phyloP scores from a whole-genome alignment of 192 early-diverging fungal species.

The Coemansia sp. region DNA sequence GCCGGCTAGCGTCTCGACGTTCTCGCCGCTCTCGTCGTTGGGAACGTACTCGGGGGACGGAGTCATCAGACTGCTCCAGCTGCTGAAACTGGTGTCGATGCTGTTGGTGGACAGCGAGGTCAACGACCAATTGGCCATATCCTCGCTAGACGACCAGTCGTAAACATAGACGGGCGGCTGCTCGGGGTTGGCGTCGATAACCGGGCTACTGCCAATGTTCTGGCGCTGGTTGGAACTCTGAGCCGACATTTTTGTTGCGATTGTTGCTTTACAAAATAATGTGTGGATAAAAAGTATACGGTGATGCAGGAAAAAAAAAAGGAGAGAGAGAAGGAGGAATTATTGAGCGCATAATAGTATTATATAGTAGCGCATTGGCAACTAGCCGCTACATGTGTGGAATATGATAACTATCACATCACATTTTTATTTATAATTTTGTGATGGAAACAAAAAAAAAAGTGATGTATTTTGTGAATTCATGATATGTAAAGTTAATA shows the following conservation, averaged over 20 bases:
- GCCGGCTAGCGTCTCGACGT: conserved; percentile 14
- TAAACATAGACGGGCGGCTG: conserved; percentile 2
- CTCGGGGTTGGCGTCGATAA: conserved; percentile 1
- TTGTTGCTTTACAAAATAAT: neutral
- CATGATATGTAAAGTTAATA: neutral
- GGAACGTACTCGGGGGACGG: neutral
- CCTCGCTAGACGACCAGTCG: conserved; percentile 25
- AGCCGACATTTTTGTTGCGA: neutral
- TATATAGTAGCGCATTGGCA: neutral
- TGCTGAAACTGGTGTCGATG: conserved; percentile 9
- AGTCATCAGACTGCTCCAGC: conserved; percentile 5
- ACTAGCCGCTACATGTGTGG: neutral
- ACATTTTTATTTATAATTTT: too few species aligned
- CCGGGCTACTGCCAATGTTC: conserved; percentile 1
- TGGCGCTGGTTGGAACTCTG: neutral
- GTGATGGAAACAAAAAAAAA: neutral
- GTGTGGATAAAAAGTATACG: too few species aligned
- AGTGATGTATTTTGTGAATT: neutral
- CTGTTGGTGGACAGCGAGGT: conserved; percentile 21
- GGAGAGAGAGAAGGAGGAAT: neutral
- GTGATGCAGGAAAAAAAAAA: too few species aligned
- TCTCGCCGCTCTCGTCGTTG: conserved; percentile 6
- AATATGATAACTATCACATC: neutral
- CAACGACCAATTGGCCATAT: conserved; percentile 24
- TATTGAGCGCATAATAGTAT: neutral